These are phyloP conservation scores for Aaosphaeria arxii DNA, from an alignment of 2,329 filamentous ascomycete genomes.

Conservation along the genomic window DNA sequence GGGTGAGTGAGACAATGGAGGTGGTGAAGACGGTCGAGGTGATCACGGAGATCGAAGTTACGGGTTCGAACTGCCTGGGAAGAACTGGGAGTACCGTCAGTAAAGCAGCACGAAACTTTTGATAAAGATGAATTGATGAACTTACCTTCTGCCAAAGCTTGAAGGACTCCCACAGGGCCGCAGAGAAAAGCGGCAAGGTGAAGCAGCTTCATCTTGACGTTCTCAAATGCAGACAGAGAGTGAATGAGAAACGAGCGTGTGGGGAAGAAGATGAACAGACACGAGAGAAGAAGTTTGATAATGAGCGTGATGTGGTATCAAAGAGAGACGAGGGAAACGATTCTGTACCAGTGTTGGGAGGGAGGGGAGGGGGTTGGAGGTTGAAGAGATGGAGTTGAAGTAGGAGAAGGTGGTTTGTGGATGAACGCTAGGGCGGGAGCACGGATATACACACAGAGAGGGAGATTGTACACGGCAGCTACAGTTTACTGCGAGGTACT, in stretches of 20 bases:
- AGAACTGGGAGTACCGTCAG: not conserved
- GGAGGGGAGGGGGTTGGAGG: too few relatives aligned
- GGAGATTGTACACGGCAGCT: too few relatives aligned
- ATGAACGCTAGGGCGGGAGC: too few relatives aligned
- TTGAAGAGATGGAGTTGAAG: too few relatives aligned
- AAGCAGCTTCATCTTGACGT: slow-evolving; percentile 23
- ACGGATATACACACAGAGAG: too few relatives aligned
- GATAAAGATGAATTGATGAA: not conserved
- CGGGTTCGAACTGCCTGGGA: not conserved
- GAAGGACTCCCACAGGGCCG: not conserved
- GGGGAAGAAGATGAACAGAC: slow-evolving; percentile 12
- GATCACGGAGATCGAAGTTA: slow-evolving; percentile 8
- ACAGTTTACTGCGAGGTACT: too few relatives aligned
- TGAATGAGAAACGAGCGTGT: slow-evolving; percentile 17
- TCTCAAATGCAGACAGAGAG: slow-evolving; percentile 9
- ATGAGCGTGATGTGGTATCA: slow-evolving; percentile 4
- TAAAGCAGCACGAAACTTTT: not conserved
- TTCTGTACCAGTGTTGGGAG: too few relatives aligned
- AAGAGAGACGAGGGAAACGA: slow-evolving; percentile 1
- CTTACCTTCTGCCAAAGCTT: not conserved
- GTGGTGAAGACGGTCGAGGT: slow-evolving; percentile 37
- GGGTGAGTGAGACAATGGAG: slow-evolving; percentile 32
- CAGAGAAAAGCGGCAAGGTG: slow-evolving; percentile 21
- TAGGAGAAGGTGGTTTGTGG: too few relatives aligned
- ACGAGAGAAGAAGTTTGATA: slow-evolving; percentile 10